These are phyloP conservation scores for Pichiaceae sp. DNA, from an alignment of 1,139 yeast species.

Conservation along the genomic window DNA sequence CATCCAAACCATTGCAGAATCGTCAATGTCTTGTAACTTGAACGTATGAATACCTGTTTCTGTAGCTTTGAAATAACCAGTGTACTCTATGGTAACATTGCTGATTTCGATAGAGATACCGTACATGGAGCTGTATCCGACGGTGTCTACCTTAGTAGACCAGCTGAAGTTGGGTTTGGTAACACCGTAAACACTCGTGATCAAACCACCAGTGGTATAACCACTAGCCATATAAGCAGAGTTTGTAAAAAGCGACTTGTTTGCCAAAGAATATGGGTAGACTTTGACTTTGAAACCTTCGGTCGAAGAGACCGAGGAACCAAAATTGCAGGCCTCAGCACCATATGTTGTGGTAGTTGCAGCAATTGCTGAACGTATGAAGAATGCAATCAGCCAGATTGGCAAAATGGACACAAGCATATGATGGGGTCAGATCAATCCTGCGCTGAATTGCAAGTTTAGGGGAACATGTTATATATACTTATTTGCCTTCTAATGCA, in stretches of 20 bases:
- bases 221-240: conserved; percentile 4
- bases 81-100: conserved; percentile 6
- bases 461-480: background rate
- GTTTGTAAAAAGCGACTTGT: background rate
- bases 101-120: background rate
- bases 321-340: conserved; percentile 1
- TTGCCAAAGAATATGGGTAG: background rate
- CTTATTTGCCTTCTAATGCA: too few species aligned
- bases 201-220: conserved; percentile 1
- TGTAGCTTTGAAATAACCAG: conserved; percentile 6
- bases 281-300: conserved; percentile 1
- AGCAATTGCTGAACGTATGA: too few species aligned
- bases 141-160: background rate
- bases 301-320: background rate
- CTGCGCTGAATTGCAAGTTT: background rate
- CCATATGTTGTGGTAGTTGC: background rate
- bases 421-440: background rate
- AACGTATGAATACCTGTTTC: conserved; percentile 18
- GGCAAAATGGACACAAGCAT: background rate
- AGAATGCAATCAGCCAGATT: background rate
- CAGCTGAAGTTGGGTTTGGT: background rate
- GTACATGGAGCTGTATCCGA: background rate
- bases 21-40: conserved; percentile 14
- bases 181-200: conserved; percentile 2
- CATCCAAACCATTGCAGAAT: conserved; percentile 15